Base-by-base conservation (phyloP, 163 green algal genomes). In the Coccomyxa subellipsoidea region DNA sequence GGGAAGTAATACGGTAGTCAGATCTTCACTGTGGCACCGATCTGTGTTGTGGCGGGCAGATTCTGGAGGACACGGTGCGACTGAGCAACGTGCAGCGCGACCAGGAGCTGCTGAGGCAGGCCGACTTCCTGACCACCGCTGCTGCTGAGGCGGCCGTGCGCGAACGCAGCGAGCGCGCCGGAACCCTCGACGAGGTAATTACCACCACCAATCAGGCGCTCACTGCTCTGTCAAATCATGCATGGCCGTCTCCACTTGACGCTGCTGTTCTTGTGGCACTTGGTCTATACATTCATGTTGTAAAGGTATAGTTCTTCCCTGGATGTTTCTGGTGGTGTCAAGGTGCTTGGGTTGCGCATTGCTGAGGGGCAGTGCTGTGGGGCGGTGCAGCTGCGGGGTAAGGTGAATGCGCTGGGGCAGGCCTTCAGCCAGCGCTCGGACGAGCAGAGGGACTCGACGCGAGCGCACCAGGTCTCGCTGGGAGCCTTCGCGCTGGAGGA, bases 401-500 rank as follows among this genome's bases (percentile, higher is more conserved):
- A 72, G 39, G 37, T 89, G 27, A 85, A 87, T 25, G 82, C 82
- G 7, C 75, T 89, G 54, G 79, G 82, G 29, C 59, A 32, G 7
- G 85, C 82, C 0, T 80, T 89, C 36, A 81, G 37, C 77, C 10
- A 23, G 54, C 81, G 84, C 77, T 84, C 76, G 47, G 47, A 59
- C 34, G 84, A 88, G 84, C 39, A 37, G 54, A 72, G 39, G 53
- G 79, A 35, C 23, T 80, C 70, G 59, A 79, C 83, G 7, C 31
- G 10, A 15, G 80, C 84, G 38, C 85, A 89, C 80, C 71, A 85
- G 79, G 36, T 89, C 31, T 36, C 80, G 12, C 32, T 85, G 25
- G 85, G 39, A 8, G 69, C 35, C 10, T 83, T 85, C 59, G 80
- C 76, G 35, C 85, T 89, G 79, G 82, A 83, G 82, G 38, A 59